These are phyloP conservation scores for Neoscytalidium dimidiatum DNA, from an alignment of 2,329 filamentous ascomycete genomes.

Conservation along the genomic window DNA sequence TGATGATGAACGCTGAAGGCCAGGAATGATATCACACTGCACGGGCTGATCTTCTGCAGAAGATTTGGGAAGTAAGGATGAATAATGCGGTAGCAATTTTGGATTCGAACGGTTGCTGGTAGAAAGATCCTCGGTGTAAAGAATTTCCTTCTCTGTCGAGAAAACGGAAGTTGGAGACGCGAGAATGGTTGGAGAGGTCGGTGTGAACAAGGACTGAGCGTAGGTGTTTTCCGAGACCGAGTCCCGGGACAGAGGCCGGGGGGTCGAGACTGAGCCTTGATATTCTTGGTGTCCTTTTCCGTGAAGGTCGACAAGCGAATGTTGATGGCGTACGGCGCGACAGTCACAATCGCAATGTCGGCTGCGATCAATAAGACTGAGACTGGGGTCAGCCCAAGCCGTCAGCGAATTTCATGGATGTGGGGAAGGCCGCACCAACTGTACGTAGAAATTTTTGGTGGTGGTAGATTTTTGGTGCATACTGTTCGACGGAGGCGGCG, in stretches of 20 bases:
- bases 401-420: not conserved
- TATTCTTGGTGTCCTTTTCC: not conserved
- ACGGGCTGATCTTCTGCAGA: not conserved
- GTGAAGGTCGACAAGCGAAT: not conserved
- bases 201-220: not conserved
- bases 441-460: constrained; percentile 1
- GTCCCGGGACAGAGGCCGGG: not conserved
- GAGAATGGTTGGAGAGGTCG: too few relatives aligned
- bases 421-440: not conserved
- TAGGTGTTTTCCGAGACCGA: not conserved
- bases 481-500: not conserved
- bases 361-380: constrained; percentile 7
- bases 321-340: not conserved
- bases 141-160: not conserved
- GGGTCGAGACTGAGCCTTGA: not conserved
- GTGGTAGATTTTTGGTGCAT: not conserved
- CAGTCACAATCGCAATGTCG: not conserved
- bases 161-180: not conserved
- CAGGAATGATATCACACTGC: not conserved
- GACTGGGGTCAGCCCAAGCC: not conserved
- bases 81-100: not conserved
- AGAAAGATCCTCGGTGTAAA: not conserved
- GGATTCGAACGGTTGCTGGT: not conserved
- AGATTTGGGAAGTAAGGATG: not conserved
- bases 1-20: not conserved